These are phyloP conservation scores for Dictyostelium gargantuum DNA, from an alignment of 208 protist genomes.

Conservation along the genomic window DNA sequence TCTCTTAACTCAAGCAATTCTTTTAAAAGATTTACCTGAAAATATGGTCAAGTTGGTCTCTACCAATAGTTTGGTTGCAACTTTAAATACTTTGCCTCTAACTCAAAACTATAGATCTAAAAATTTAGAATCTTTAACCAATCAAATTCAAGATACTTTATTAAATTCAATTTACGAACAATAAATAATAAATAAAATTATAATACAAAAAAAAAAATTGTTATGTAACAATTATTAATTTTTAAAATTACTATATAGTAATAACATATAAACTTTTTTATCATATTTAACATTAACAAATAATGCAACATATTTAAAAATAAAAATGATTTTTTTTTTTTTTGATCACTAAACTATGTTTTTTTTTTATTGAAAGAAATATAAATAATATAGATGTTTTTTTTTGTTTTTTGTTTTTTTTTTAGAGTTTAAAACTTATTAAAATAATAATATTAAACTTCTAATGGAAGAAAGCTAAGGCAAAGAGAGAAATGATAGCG, in stretches of 20 bases:
- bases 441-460: not conserved
- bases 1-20: not conserved
- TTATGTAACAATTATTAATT: too few species aligned
- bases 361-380: not conserved
- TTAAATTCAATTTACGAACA: slow-evolving; percentile 5
- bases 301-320: not conserved
- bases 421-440: not conserved
- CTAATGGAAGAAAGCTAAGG: slow-evolving; percentile 16
- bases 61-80: not conserved
- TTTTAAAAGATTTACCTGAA: not conserved
- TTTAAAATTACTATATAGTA: too few species aligned
- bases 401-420: not conserved
- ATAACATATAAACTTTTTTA: too few species aligned
- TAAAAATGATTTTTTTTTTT: not conserved
- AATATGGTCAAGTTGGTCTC: not conserved
- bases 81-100: not conserved
- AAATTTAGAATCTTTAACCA: not conserved
- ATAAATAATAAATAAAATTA: not conserved
- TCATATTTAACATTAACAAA: too few species aligned
- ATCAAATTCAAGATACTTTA: slow-evolving; percentile 46
- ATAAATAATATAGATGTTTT: not conserved
- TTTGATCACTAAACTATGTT: not conserved
- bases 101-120: not conserved
- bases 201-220: too few species aligned
- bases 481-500: not conserved